These are phyloP conservation scores for Pseudocercospora fijiensis DNA, from an alignment of 2,329 filamentous ascomycete species.

Conservation along the genomic window DNA sequence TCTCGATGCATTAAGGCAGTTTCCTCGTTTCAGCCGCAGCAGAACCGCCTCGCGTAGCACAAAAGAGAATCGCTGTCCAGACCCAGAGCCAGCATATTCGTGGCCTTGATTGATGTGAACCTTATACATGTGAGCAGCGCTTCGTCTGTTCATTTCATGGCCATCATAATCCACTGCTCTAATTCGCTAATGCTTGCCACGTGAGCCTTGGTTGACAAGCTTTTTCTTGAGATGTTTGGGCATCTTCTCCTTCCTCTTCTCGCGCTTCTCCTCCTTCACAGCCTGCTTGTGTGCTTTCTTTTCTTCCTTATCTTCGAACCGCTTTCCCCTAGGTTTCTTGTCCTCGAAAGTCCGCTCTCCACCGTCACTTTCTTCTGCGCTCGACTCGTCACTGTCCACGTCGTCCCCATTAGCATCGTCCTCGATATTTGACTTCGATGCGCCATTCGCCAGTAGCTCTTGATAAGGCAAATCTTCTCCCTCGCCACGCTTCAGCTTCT, in stretches of 20 bases:
- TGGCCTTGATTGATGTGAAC: not conserved
- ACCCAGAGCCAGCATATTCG: not conserved
- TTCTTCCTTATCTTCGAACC: conserved; percentile 85
- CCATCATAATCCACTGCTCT: not conserved
- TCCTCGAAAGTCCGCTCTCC: conserved; percentile 48
- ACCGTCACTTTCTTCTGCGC: conserved; percentile 30
- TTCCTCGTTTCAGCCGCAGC: not conserved
- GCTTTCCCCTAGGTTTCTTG: conserved; percentile 71
- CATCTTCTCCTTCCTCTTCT: conserved; percentile 92
- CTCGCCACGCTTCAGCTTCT: conserved; percentile 70
- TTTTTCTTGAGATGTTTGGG: conserved; percentile 96
- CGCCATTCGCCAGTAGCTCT: conserved; percentile 66
- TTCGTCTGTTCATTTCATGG: not conserved
- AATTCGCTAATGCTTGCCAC: conserved; percentile 58
- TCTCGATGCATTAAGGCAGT: not conserved
- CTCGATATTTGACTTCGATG: conserved; percentile 33
- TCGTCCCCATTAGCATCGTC: conserved; percentile 40
- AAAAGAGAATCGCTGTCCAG: not conserved
- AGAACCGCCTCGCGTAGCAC: not conserved
- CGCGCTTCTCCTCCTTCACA: conserved; percentile 92
- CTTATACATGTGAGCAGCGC: not conserved
- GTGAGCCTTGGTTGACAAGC: conserved; percentile 62
- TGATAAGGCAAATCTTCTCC: conserved; percentile 80
- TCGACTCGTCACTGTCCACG: conserved; percentile 34
- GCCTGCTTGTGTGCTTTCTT: conserved; percentile 87